Conservation (phyloP, 352 stramenopile species). For the Plasmopara viticola region DNA sequence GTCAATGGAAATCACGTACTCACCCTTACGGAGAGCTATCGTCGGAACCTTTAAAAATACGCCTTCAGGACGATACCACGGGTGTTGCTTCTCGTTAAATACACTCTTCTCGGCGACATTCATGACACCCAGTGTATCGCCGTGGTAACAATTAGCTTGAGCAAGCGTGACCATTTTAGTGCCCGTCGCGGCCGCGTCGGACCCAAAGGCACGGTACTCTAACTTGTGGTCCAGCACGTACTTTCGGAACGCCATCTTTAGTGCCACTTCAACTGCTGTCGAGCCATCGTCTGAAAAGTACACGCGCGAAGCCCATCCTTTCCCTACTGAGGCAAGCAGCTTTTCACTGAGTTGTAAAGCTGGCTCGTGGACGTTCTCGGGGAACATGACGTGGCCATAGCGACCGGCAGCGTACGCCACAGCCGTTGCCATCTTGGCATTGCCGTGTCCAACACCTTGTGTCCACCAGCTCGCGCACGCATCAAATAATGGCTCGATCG, state of each 20-base stretch:
- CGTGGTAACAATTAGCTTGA: slow-evolving; percentile 89
- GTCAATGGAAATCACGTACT: slow-evolving; percentile 54
- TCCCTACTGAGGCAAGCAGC: slow-evolving; percentile 70
- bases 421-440: slow-evolving; percentile 81
- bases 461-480: slow-evolving; percentile 92
- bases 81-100: slow-evolving; percentile 89
- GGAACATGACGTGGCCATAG: slow-evolving; percentile 92
- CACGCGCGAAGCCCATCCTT: slow-evolving; percentile 79
- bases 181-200: slow-evolving; percentile 14
- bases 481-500: slow-evolving; percentile 75
- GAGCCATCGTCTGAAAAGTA: slow-evolving; percentile 91
- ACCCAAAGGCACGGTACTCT: slow-evolving; percentile 45
- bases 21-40: slow-evolving; percentile 49
- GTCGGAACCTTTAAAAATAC: slow-evolving; percentile 79
- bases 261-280: slow-evolving; percentile 84
- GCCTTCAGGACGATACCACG: slow-evolving; percentile 85
- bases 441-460: slow-evolving; percentile 87
- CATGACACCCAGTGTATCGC: slow-evolving; percentile 89
- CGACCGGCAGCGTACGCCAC: slow-evolving; percentile 85
- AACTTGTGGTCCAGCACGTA: slow-evolving; percentile 63
- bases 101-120: slow-evolving; percentile 87
- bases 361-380: slow-evolving; percentile 84
- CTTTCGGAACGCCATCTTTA: slow-evolving; percentile 91
- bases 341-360: slow-evolving; percentile 73
- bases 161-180: slow-evolving; percentile 72